Evolutionary conservation across 805 yeast genomes (phyloP), one percentile per base, ranked within the genome.

Genomic region (Metschnikowia gelsemii): DNA sequence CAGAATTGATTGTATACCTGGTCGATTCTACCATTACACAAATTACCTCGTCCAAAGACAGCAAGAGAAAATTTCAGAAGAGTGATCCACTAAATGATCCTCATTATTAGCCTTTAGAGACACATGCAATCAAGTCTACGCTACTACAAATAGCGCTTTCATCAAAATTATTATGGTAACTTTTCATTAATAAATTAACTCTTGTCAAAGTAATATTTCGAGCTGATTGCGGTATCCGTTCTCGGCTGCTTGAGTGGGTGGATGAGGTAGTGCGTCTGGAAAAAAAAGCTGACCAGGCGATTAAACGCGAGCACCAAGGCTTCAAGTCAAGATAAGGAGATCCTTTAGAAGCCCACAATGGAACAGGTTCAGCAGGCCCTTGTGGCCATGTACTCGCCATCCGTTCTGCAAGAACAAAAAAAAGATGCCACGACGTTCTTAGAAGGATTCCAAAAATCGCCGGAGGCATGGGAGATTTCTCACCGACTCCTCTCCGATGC

Each of bases 381-480:
- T 56, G 62, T 57, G 36, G 66, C 78, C 3, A 65, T 78, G 68
- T 77, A 76, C 55, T 59, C 76, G 24, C 52, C 55, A 11, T 59
- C 65, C 43, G 67, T 57, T 42, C 51, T 49, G 43, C 73, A 52
- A 52, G 72, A 50, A 72, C 84, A 43, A 63, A 76, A 77, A 52
- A 63, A 64, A 38, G 61, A 66, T 38, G 80, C 82, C 16, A 71
- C 76, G 33, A 61, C 56, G 30, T 87, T 68, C 56, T 70, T 93
- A 43, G 91, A 90, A 59, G 66, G 73, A 23, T 93, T 93, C 64
- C 97, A 93, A 63, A 84, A 89, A 59, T 80, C 90, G 0, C 67
- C 72, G 25, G 80, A 77, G 45, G 93, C 98, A 0, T 93, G 99
- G 99, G 70, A 73, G 22, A 56, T 79, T 1, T 73, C 82, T 25